These are phyloP conservation scores for Arthrinium phaeospermum DNA, from an alignment of 2,329 filamentous ascomycete species.

Conservation along the genomic window DNA sequence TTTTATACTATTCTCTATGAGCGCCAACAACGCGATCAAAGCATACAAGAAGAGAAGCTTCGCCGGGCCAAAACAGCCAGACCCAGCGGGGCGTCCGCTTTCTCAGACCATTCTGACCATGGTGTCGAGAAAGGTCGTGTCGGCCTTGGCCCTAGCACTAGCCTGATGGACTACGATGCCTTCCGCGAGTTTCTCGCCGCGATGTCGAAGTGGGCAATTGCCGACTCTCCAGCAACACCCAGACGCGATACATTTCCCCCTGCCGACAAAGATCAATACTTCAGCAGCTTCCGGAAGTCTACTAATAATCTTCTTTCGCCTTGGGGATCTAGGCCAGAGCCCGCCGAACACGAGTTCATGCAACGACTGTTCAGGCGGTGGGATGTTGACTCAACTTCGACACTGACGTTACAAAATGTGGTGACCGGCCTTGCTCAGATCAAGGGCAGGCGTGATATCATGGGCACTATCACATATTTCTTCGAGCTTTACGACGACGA, in stretches of 20 bases:
- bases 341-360: constrained; percentile 95
- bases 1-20: constrained; percentile 95
- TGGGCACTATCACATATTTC: constrained; percentile 97
- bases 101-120: constrained; percentile 45
- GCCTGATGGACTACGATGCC: constrained; percentile 95
- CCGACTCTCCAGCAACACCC: constrained; percentile 75
- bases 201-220: constrained; percentile 91
- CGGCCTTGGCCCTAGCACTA: constrained; percentile 86
- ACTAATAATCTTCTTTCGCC: constrained; percentile 50
- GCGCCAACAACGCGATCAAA: constrained; percentile 79
- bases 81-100: constrained; percentile 51
- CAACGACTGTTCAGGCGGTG: constrained; percentile 84
- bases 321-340: constrained; percentile 65
- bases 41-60: constrained; percentile 77
- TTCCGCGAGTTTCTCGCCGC: constrained; percentile 93
- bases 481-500: constrained; percentile 97
- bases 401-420: constrained; percentile 86
- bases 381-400: constrained; percentile 80
- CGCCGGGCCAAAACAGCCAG: constrained; percentile 68
- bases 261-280: constrained; percentile 62
- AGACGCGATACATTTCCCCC: constrained; percentile 48
- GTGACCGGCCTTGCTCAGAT: constrained; percentile 89
- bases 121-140: constrained; percentile 83
- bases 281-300: constrained; percentile 58
- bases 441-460: constrained; percentile 93